Evolutionary conservation across 2,329 filamentous ascomycete species (phyloP), one percentile per base, ranked within the genome.

Genomic region (Alternaria atra): DNA sequence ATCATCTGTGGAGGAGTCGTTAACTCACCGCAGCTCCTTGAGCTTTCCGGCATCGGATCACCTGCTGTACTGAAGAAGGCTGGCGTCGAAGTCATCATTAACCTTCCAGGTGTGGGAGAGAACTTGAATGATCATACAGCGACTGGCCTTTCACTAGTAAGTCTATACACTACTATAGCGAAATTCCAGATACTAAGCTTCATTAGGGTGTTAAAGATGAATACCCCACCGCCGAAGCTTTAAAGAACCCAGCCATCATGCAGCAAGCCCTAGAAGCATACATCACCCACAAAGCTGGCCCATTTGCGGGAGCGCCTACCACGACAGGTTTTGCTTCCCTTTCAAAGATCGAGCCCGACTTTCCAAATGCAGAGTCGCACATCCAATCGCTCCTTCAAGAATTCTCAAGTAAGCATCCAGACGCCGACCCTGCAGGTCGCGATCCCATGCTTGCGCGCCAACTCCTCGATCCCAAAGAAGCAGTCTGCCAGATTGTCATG

Each of bases 81-180:
- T 29, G 73, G 72, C 7, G 68, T 80, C 1, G 56, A 72, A 0
- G 61, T 72, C 3, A 53, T 76, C 23, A 72, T 79, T 4, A 67
- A 74, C 6, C 65, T 74, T 23, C 69, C 72, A 0, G 55, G 58
- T 7, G 75, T 80, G 3, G 77, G 77, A 3, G 75, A 77, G 40
- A 77, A 77, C 50, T 59, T 80, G n/a, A 74, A 75, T 42, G 78
- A 80, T 53, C 76, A 79, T 32, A 55, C 68, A 10, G 71, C 69
- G 0, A 71, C 68, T 10, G 69, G 51, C 17, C 32, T 71, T 6
- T n/a, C 47, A 9, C 32, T 71, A 4, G 69, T 69, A 47, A 62
- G 66, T 60, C 13, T n/a, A 12, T 6, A 17, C 32, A 30, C 13
- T 7, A 42, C 27, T 15, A n/a, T 12, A 6, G 5, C 10, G 15